Base-by-base conservation (phyloP, 192 early-diverging fungal genomes). In the Thoreauomyces humboldtii region DNA sequence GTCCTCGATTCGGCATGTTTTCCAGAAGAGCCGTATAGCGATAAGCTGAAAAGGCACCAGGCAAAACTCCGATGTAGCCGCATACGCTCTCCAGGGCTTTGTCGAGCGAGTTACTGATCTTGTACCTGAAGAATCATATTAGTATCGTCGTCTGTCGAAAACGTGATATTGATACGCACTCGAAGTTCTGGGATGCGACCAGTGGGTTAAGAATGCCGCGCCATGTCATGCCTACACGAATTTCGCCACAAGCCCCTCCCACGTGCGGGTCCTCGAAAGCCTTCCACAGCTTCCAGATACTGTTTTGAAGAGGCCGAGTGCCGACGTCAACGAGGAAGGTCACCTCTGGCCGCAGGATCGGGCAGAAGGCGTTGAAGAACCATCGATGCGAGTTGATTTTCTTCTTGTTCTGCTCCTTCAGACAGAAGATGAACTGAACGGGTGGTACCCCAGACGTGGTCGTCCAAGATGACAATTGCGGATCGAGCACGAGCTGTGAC, bases 11-110 rank as follows among this genome's bases (percentile, higher is more conserved):
- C 2, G 54, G 67, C 66, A 53, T 61, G 43, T 72, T 74, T 24
- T 71, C 64, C 4, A 61, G 51, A n/a, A 92, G 70, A 24, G 90
- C 90, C 17, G 41, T 38, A 55, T 86, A 92, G 12, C 90, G 85
- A 63, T 92, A 92, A 2, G 90, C 90, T 15, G 86, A 88, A 45
- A 92, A 92, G 1, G 89, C 89, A 67, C 90, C 89, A 7, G 95
- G 95, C 5, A 97, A 80, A 51, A 95, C 95, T 0, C 92, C 91
- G 55, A 97, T 97, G 77, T 94, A 94, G 11, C 94, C 94, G 82
- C 93, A 95, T 17, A 94, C 86, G 17, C 90, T 91, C 66, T 92
- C 90, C 43, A 91, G 77, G 28, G 89, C 86, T 58, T 91, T 91
- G 63, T 90, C 88, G n/a, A 91, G 70, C 56, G 89, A 88, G 63